Evolutionary conservation across 225 moss, liverwort and hornwort genomes (phyloP).

Genomic region (Straminergon stramineum): DNA sequence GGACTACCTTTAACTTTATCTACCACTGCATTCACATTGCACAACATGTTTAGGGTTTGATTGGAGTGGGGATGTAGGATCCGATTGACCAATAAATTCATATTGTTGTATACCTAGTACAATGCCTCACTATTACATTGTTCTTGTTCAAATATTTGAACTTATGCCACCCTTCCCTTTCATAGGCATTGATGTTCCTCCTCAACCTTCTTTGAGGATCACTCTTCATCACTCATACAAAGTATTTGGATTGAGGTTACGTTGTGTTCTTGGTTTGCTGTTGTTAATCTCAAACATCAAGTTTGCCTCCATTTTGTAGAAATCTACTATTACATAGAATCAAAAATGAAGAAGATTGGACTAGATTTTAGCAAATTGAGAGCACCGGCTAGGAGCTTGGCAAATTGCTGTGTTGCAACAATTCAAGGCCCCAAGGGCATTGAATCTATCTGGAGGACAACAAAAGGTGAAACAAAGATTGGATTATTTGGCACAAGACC

Average conservation of each 20-base stretch:
- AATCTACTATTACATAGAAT: neutral
- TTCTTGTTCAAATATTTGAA: no score
- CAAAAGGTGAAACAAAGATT: neutral
- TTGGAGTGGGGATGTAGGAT: no score
- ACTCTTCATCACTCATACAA: no score
- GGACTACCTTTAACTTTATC: no score
- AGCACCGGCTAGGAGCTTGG: neutral
- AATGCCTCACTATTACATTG: no score
- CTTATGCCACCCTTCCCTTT: no score
- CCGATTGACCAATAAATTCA: no score
- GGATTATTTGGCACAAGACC: neutral
- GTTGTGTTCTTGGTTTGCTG: neutral
- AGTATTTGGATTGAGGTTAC: no score
- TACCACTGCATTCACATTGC: no score
- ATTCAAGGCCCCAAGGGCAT: neutral
- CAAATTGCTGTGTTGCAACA: neutral
- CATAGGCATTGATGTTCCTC: no score
- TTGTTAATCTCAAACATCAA: neutral
- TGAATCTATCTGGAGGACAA: neutral
- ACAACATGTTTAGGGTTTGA: no score
- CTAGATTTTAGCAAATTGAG: neutral
- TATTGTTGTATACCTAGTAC: no score
- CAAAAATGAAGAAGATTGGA: neutral
- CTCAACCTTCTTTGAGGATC: neutral
- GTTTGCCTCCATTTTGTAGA: neutral